A percentile compares a stretch with the other conserved stretches of the same genome.
Evolutionary conservation across 2,329 filamentous ascomycete species (phyloP).

Genomic region (Rhexocercosporidium sp.): DNA sequence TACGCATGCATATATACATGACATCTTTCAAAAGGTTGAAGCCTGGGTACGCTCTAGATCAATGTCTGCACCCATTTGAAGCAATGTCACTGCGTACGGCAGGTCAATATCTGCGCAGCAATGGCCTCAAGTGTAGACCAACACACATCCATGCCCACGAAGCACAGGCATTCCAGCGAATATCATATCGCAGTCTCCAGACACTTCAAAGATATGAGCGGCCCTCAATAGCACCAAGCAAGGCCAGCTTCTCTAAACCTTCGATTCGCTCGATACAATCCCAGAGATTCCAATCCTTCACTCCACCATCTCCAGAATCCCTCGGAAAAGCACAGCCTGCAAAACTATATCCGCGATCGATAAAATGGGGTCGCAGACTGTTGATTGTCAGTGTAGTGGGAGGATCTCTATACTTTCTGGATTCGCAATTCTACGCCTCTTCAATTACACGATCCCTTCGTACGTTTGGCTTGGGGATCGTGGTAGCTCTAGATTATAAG

Average conservation of each 20-base stretch:
- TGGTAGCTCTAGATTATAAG: constrained; percentile 93
- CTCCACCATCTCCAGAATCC: constrained; percentile 78
- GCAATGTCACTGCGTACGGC: constrained; percentile 39
- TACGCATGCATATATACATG: neutral
- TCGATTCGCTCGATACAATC: constrained; percentile 37
- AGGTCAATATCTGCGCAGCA: constrained; percentile 30
- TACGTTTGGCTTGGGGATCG: constrained; percentile 79
- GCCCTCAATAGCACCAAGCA: constrained; percentile 19
- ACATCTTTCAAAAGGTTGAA: neutral
- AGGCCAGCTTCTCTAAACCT: constrained; percentile 17
- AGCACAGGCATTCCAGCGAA: constrained; percentile 9
- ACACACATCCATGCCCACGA: constrained; percentile 1
- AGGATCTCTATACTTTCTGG: constrained; percentile 69
- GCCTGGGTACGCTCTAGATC: neutral
- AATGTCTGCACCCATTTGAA: constrained; percentile 21
- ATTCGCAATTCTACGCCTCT: constrained; percentile 78
- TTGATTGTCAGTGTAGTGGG: constrained; percentile 63
- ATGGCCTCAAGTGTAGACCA: constrained; percentile 12
- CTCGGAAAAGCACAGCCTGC: constrained; percentile 74
- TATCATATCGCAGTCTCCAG: constrained; percentile 12
- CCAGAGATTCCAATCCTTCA: constrained; percentile 65
- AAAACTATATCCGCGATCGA: constrained; percentile 71
- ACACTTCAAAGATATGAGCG: constrained; percentile 18
- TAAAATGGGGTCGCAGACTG: constrained; percentile 79
- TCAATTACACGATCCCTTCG: constrained; percentile 78